phyloP scores from a whole-genome alignment of 1,284 basidiomycete species.

The Phlebopus sp. region DNA sequence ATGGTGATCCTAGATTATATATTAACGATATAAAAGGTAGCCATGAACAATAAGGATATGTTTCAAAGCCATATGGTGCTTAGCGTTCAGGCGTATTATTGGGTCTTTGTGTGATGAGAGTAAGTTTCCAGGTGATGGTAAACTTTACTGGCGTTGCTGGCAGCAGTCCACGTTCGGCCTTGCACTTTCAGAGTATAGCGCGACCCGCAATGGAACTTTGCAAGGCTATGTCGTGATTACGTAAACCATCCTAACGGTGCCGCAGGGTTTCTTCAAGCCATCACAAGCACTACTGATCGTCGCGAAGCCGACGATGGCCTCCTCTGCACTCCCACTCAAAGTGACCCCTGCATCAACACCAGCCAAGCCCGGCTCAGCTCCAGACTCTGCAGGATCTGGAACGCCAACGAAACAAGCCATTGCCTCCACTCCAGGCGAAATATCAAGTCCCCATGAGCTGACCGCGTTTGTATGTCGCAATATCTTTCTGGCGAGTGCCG shows the following conservation, averaged over 20 bases:
- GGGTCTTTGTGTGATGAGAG: not conserved
- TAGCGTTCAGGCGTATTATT: not conserved
- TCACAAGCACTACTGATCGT: not conserved
- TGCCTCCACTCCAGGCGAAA: conserved; percentile 48
- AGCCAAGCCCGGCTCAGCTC: conserved; percentile 38
- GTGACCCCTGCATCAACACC: conserved; percentile 50
- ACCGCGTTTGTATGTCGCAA: conserved; percentile 69
- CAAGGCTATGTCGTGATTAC: not conserved
- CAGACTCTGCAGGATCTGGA: conserved; percentile 39
- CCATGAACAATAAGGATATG: not conserved
- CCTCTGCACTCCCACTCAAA: conserved; percentile 56
- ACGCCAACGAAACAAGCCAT: conserved; percentile 42
- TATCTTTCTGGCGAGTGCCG: conserved; percentile 2
- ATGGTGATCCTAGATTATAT: too few species aligned
- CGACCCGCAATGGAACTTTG: too few species aligned
- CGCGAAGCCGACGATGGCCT: conserved; percentile 27
- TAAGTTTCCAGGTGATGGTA: too few species aligned
- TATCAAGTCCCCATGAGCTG: conserved; percentile 79
- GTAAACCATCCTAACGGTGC: too few species aligned
- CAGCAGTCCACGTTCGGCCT: too few species aligned
- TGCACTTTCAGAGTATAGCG: too few species aligned
- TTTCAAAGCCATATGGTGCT: not conserved
- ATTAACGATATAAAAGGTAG: not conserved
- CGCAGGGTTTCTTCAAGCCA: not conserved
- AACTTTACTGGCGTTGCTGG: too few species aligned